Conservation (phyloP, 2,329 filamentous ascomycete genomes). For the Xylariaceae sp. region DNA sequence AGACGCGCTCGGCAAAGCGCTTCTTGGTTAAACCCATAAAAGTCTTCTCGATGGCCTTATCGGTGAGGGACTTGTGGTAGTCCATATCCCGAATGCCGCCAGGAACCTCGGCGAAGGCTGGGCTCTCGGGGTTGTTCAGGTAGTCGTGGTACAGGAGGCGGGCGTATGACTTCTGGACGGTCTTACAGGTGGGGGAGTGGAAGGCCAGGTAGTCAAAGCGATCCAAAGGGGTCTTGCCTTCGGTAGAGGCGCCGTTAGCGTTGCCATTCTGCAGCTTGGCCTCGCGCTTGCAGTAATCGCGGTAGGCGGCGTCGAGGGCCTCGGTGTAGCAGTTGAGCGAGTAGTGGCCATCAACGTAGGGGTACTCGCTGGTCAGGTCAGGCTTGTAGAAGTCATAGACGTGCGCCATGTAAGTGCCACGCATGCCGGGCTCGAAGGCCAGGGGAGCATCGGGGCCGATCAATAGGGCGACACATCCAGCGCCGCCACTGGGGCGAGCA, state of each 20-base stretch:
- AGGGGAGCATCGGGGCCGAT: conserved; percentile 75
- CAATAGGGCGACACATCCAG: conserved; percentile 73
- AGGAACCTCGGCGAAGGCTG: conserved; percentile 70
- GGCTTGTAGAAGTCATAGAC: conserved; percentile 91
- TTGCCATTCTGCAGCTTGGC: conserved; percentile 53
- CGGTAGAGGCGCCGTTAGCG: conserved; percentile 41
- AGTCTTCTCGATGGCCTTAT: conserved; percentile 82
- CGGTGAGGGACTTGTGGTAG: conserved; percentile 73
- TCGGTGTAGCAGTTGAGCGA: conserved; percentile 78
- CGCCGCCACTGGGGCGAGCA: conserved; percentile 76
- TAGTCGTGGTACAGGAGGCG: conserved; percentile 85
- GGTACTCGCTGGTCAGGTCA: conserved; percentile 82
- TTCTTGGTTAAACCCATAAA: conserved; percentile 84
- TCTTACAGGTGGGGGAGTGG: conserved; percentile 84
- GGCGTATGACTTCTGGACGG: conserved; percentile 80
- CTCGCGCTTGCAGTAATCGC: conserved; percentile 74
- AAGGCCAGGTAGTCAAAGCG: conserved; percentile 81
- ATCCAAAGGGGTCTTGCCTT: conserved; percentile 63
- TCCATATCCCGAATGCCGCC: conserved; percentile 73
- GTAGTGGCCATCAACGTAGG: conserved; percentile 79
- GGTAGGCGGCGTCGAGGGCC: conserved; percentile 77
- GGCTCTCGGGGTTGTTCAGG: conserved; percentile 62
- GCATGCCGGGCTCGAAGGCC: conserved; percentile 72
- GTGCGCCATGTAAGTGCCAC: conserved; percentile 77
- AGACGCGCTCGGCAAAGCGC: conserved; percentile 73